Evolutionary conservation across 2,329 filamentous ascomycete genomes (phyloP).

Genomic region (Bipolaris zeicola): DNA sequence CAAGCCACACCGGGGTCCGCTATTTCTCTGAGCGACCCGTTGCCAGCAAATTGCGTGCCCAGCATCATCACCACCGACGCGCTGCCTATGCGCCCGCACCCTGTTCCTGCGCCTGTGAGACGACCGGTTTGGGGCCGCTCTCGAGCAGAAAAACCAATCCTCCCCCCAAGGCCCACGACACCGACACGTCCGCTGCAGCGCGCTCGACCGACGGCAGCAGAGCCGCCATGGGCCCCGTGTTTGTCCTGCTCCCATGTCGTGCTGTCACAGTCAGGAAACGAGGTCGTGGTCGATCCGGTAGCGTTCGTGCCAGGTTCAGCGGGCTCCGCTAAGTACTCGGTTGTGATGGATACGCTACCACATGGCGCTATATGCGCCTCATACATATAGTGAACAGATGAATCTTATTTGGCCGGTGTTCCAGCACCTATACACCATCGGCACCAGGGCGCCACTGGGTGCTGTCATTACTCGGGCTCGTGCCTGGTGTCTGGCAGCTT

Average conservation of each 20-base stretch:
- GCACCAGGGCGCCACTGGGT: conserved; percentile 1
- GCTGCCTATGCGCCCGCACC: conserved; percentile 14
- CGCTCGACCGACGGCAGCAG: background rate
- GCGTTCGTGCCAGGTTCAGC: conserved; percentile 32
- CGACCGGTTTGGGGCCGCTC: conserved; percentile 3
- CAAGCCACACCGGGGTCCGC: conserved; percentile 19
- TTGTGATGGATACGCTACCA: conserved; percentile 17
- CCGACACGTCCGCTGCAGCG: background rate
- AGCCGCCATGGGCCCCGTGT: too few species aligned
- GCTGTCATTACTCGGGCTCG: background rate
- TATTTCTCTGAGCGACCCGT: conserved; percentile 19
- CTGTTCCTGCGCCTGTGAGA: conserved; percentile 4
- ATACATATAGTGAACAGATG: conserved; percentile 23
- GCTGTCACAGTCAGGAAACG: conserved; percentile 9
- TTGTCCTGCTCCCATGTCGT: background rate
- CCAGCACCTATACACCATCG: background rate
- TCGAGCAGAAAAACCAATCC: background rate
- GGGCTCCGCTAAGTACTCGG: conserved; percentile 24
- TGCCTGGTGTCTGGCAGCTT: conserved; percentile 1
- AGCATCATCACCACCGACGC: conserved; percentile 16
- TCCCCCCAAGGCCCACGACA: too few species aligned
- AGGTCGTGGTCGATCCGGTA: conserved; percentile 19
- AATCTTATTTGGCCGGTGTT: conserved; percentile 12
- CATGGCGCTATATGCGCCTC: conserved; percentile 22
- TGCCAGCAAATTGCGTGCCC: conserved; percentile 27